These are phyloP conservation scores for Podila horticola DNA, from an alignment of 192 early-diverging fungal genomes.

Conservation along the genomic window DNA sequence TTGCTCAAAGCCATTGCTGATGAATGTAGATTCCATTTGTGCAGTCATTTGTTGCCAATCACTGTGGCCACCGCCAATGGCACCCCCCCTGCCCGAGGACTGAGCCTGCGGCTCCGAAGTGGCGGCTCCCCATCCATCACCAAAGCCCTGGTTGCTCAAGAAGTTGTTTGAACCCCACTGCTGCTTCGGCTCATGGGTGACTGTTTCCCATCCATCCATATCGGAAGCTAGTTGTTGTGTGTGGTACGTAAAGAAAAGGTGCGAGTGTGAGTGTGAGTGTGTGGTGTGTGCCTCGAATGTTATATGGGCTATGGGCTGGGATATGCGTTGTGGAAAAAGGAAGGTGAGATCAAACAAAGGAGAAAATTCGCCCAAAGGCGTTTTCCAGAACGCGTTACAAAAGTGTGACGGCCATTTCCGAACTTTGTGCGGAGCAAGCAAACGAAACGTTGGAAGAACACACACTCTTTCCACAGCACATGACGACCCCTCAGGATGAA, in stretches of 20 bases:
- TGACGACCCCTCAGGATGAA: neutral
- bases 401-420: neutral
- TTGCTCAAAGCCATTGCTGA: neutral
- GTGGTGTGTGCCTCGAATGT: neutral
- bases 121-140: neutral
- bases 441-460: no score
- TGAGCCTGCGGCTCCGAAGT: neutral
- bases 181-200: neutral
- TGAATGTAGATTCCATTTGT: slow-evolving; percentile 16
- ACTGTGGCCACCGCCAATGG: neutral
- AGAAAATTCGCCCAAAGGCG: neutral
- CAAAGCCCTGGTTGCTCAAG: neutral
- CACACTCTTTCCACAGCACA: no score
- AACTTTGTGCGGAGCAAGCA: no score
- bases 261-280: neutral
- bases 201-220: neutral
- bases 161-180: neutral
- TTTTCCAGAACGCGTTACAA: neutral
- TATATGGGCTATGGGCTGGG: neutral
- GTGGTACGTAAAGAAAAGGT: neutral
- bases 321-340: neutral
- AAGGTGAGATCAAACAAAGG: neutral
- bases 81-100: neutral
- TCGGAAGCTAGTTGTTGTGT: neutral
- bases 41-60: neutral